These are phyloP conservation scores for Danielozyma ontarioensis DNA, from an alignment of 805 yeast species.

Conservation along the genomic window DNA sequence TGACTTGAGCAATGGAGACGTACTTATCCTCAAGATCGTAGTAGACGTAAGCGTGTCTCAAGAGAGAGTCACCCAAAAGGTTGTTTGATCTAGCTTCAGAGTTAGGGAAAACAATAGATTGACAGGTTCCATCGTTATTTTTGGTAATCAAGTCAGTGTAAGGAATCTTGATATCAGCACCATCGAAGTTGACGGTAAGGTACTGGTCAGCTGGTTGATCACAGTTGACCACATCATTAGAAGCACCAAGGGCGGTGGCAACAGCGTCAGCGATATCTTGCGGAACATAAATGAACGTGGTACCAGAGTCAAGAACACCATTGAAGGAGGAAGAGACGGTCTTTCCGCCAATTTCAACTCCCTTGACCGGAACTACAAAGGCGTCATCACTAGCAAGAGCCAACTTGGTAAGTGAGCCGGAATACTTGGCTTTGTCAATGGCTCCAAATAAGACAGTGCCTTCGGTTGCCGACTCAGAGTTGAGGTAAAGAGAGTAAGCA, in stretches of 20 bases:
- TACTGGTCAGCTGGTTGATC: conserved; percentile 4
- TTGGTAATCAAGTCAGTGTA: conserved; percentile 23
- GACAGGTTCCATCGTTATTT: too few species aligned
- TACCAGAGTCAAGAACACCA: conserved; percentile 53
- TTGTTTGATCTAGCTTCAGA: too few species aligned
- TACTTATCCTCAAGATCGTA: conserved; percentile 21
- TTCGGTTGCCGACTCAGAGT: background rate
- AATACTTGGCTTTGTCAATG: conserved; percentile 1
- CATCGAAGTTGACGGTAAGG: conserved; percentile 52
- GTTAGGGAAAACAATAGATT: too few species aligned
- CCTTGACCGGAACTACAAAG: background rate
- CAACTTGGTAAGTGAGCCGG: too few species aligned
- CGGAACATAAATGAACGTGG: conserved; percentile 49
- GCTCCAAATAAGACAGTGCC: conserved; percentile 1
- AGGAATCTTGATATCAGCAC: conserved; percentile 49
- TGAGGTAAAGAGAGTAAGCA: background rate
- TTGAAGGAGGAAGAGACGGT: conserved; percentile 1
- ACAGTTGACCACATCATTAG: background rate
- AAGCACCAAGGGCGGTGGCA: conserved; percentile 6
- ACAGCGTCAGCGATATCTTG: conserved; percentile 14
- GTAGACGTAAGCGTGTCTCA: conserved; percentile 20
- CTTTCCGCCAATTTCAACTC: background rate
- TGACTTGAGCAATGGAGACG: conserved; percentile 21
- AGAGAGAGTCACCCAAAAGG: conserved; percentile 24
- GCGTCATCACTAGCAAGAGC: background rate